Evolutionary conservation across 768 basidiomycete species (phyloP).

Genomic region (Pilatotrama ljubarskyi): DNA sequence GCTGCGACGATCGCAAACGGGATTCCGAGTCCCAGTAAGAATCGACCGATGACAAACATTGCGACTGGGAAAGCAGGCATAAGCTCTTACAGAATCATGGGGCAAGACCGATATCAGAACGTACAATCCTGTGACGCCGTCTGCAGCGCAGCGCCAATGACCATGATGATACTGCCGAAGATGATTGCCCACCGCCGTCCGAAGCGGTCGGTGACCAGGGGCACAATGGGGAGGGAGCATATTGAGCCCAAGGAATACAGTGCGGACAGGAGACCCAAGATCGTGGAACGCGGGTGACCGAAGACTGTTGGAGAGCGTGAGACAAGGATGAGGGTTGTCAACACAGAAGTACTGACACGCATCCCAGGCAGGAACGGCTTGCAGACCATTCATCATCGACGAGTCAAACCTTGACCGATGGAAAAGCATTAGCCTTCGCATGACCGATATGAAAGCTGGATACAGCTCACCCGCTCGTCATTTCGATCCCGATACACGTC

Average conservation of each 20-base stretch:
- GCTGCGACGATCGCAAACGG: slow-evolving; percentile 64
- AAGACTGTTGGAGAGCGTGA: slow-evolving; percentile 42
- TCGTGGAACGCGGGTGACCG: slow-evolving; percentile 50
- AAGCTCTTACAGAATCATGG: too few species aligned
- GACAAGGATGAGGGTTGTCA: too few species aligned
- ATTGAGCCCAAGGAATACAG: slow-evolving; percentile 65
- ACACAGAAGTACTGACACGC: slow-evolving; percentile 39
- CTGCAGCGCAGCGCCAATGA: slow-evolving; percentile 30
- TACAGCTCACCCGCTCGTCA: slow-evolving; percentile 53
- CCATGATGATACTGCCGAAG: slow-evolving; percentile 45
- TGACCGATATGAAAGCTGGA: not conserved
- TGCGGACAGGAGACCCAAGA: slow-evolving; percentile 57
- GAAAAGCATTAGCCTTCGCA: not conserved
- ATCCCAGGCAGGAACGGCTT: slow-evolving; percentile 59
- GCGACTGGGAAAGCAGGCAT: slow-evolving; percentile 39
- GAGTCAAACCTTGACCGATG: slow-evolving; percentile 48
- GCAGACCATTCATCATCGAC: slow-evolving; percentile 63
- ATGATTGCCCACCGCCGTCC: slow-evolving; percentile 54
- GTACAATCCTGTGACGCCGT: slow-evolving; percentile 40
- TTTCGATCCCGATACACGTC: slow-evolving; percentile 61
- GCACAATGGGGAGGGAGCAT: slow-evolving; percentile 52
- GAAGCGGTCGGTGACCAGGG: slow-evolving; percentile 48
- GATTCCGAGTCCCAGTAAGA: slow-evolving; percentile 59
- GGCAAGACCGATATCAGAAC: not conserved
- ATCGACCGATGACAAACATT: slow-evolving; percentile 59